Evolutionary conservation across 148 eudicot species (phyloP).

Genomic region (Heliamphora exappendiculata): DNA sequence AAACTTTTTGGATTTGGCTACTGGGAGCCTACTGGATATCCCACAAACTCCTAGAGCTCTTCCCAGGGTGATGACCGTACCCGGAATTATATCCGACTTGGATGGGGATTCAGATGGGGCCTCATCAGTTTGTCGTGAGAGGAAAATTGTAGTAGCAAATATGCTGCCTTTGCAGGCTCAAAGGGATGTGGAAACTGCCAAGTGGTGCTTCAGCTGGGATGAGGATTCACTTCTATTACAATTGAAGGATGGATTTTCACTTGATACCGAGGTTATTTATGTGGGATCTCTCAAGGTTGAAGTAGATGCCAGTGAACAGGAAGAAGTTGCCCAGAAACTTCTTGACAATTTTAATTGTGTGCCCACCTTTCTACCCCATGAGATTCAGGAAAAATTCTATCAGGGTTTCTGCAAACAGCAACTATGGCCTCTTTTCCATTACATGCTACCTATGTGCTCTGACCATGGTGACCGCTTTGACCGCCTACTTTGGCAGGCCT

Average conservation of each 20-base stretch:
- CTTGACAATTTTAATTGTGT: conserved; percentile 53
- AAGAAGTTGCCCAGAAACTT: conserved; percentile 46
- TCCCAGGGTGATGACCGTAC: conserved; percentile 30
- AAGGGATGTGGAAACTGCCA: conserved; percentile 11
- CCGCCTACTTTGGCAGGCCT: conserved; percentile 53
- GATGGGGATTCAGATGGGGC: conserved; percentile 13
- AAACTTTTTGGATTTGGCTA: too few species aligned
- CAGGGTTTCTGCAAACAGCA: conserved; percentile 59
- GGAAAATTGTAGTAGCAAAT: conserved; percentile 49
- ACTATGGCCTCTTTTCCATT: conserved; percentile 61
- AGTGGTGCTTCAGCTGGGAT: conserved; percentile 60
- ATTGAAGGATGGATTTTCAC: conserved; percentile 53
- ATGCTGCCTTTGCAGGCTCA: conserved; percentile 46
- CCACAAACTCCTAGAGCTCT: too few species aligned
- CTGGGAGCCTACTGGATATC: too few species aligned
- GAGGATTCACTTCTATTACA: conserved; percentile 49
- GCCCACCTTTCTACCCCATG: conserved; percentile 46
- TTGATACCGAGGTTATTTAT: conserved; percentile 56
- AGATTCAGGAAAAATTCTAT: conserved; percentile 35
- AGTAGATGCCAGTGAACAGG: conserved; percentile 42
- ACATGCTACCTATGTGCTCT: conserved; percentile 56
- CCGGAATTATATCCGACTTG: conserved; percentile 46
- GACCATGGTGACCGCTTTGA: conserved; percentile 50
- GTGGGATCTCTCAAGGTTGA: conserved; percentile 52
- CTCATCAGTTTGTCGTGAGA: conserved; percentile 13